These are phyloP conservation scores for Diaporthe citri DNA, from an alignment of 2,329 filamentous ascomycete species.

Conservation along the genomic window DNA sequence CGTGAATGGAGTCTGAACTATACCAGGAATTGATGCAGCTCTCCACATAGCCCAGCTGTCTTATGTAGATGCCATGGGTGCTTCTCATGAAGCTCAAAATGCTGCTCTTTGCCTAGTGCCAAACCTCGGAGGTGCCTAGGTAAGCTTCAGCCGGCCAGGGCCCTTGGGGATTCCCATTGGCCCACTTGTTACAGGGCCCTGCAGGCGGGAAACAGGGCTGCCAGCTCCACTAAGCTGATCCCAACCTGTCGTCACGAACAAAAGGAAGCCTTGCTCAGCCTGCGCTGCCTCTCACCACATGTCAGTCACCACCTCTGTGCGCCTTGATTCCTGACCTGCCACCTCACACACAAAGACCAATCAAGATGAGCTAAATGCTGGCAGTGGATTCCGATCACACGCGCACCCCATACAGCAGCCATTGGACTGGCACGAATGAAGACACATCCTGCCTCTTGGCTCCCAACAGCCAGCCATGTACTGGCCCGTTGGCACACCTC, in stretches of 20 bases:
- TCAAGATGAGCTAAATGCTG: constrained; percentile 37
- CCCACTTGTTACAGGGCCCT: background rate
- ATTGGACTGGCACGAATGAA: constrained; percentile 47
- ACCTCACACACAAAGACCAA: constrained; percentile 1
- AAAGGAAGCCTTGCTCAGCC: constrained; percentile 13
- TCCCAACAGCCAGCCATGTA: constrained; percentile 74
- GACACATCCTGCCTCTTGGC: constrained; percentile 49
- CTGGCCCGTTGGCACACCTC: constrained; percentile 89
- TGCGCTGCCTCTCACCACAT: constrained; percentile 17
- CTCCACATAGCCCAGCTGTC: no score
- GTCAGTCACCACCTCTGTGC: constrained; percentile 10
- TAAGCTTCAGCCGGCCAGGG: constrained; percentile 3
- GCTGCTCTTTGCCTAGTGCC: constrained; percentile 17
- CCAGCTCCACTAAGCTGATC: constrained; percentile 17
- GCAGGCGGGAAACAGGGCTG: constrained; percentile 17
- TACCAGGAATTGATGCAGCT: background rate
- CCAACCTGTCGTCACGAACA: constrained; percentile 26
- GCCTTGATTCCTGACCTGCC: background rate
- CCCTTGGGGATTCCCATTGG: constrained; percentile 1
- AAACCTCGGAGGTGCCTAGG: background rate
- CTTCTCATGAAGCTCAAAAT: background rate
- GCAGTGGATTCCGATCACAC: constrained; percentile 17
- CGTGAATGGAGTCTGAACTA: background rate
- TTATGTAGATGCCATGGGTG: background rate
- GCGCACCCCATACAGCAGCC: constrained; percentile 21